A percentile compares a stretch with the other conserved stretches of the same genome.
phyloP scores from a whole-genome alignment of 129 eudicot species.

The Deinandra increscens region DNA sequence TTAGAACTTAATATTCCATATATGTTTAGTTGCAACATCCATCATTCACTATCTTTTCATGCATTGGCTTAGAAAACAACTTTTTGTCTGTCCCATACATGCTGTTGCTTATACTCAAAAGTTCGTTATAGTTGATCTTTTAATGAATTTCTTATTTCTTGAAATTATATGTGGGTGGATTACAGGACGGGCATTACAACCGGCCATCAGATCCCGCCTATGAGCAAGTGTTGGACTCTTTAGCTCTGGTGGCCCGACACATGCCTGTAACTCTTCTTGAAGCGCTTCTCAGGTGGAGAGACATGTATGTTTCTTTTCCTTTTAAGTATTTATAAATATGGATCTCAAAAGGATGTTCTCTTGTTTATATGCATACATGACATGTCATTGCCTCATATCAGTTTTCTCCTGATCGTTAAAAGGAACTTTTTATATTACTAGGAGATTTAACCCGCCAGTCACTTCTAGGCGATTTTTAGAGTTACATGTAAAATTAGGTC shows the following conservation, averaged over 20 bases:
- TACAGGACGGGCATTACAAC: constrained; percentile 86
- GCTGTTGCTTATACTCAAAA: constrained; percentile 17
- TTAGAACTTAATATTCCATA: too few relatives aligned
- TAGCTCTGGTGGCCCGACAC: constrained; percentile 91
- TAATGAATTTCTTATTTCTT: constrained; percentile 7
- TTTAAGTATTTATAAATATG: background rate
- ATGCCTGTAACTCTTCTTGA: constrained; percentile 86
- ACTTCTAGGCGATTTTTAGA: too few relatives aligned
- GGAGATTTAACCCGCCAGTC: too few relatives aligned
- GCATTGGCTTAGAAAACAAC: background rate
- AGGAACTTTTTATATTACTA: too few relatives aligned
- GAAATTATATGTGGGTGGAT: constrained; percentile 6
- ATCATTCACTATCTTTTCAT: background rate
- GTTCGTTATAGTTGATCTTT: constrained; percentile 13
- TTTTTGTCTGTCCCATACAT: constrained; percentile 8
- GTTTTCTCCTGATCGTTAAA: background rate
- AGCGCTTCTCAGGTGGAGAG: constrained; percentile 92
- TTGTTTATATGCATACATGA: constrained; percentile 12
- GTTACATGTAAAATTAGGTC: too few relatives aligned
- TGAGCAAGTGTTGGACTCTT: constrained; percentile 86
- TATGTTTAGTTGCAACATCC: background rate
- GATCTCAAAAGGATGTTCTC: background rate
- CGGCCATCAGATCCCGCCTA: constrained; percentile 86
- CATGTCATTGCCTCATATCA: background rate
- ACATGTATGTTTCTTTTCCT: constrained; percentile 41